These are phyloP conservation scores for Erysiphe neolycopersici DNA, from an alignment of 2,329 filamentous ascomycete species.

Conservation along the genomic window DNA sequence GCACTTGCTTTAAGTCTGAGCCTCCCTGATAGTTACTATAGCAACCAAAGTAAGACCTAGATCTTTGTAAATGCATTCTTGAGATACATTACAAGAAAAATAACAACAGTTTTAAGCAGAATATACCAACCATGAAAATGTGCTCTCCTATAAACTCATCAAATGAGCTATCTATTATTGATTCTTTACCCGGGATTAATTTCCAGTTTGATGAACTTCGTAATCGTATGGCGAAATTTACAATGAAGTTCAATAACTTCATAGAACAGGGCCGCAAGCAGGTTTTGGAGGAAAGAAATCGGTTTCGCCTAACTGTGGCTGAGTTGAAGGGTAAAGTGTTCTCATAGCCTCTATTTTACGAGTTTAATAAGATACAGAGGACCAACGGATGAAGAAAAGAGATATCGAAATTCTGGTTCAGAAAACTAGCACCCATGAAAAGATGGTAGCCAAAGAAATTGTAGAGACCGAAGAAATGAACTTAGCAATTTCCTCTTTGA, in stretches of 20 bases:
- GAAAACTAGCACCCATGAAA: constrained; percentile 42
- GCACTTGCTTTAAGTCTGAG: no score
- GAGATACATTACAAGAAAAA: neutral
- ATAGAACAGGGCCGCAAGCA: constrained; percentile 78
- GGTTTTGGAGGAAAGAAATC: constrained; percentile 77
- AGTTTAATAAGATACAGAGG: constrained; percentile 30
- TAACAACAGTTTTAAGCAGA: constrained; percentile 41
- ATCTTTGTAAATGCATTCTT: no score
- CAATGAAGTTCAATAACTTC: constrained; percentile 68
- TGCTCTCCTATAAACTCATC: constrained; percentile 23
- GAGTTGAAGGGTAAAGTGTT: constrained; percentile 52
- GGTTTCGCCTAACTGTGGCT: constrained; percentile 71
- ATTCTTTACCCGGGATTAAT: constrained; percentile 65
- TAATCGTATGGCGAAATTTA: constrained; percentile 86
- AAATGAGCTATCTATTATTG: constrained; percentile 38
- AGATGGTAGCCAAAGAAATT: constrained; percentile 49
- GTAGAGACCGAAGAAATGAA: constrained; percentile 56
- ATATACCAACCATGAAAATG: constrained; percentile 33
- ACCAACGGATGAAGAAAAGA: constrained; percentile 68
- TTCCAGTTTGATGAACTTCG: constrained; percentile 92
- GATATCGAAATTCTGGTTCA: constrained; percentile 61
- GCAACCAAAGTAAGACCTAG: no score
- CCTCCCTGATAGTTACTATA: no score
- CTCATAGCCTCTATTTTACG: neutral
- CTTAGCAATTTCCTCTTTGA: constrained; percentile 28